Conservation (phyloP, 1,284 basidiomycete genomes). For the Austropuccinia psidii region DNA sequence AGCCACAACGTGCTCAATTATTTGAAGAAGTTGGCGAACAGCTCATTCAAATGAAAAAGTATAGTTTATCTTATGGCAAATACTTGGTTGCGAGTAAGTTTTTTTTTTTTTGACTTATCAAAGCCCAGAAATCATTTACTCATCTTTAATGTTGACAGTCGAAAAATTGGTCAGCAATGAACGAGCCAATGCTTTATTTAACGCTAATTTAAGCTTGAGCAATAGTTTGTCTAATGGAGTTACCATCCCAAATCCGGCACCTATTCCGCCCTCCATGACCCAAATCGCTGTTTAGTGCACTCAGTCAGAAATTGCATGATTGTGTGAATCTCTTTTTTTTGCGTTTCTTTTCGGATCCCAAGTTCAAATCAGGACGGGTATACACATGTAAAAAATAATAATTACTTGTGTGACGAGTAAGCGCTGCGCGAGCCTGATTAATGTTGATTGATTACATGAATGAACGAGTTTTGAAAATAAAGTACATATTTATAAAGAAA, state of each 20-base stretch:
- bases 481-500: no score
- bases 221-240: constrained; percentile 5
- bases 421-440: no score
- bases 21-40: constrained; percentile 61
- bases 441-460: no score
- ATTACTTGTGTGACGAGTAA: no score
- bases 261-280: background rate
- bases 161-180: constrained; percentile 35
- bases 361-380: no score
- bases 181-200: constrained; percentile 26
- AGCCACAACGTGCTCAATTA: constrained; percentile 58
- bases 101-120: background rate
- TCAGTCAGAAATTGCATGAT: no score
- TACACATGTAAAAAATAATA: no score
- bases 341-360: no score
- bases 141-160: background rate
- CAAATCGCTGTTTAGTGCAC: constrained; percentile 22
- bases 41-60: constrained; percentile 61
- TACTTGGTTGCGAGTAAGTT: constrained; percentile 35
- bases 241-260: constrained; percentile 5
- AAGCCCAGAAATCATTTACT: background rate
- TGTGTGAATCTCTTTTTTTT: no score
- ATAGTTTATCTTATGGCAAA: constrained; percentile 42
- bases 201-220: constrained; percentile 17
- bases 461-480: no score